phyloP scores from a whole-genome alignment of 169 alveolate genomes.

The Blepharisma undulans region DNA sequence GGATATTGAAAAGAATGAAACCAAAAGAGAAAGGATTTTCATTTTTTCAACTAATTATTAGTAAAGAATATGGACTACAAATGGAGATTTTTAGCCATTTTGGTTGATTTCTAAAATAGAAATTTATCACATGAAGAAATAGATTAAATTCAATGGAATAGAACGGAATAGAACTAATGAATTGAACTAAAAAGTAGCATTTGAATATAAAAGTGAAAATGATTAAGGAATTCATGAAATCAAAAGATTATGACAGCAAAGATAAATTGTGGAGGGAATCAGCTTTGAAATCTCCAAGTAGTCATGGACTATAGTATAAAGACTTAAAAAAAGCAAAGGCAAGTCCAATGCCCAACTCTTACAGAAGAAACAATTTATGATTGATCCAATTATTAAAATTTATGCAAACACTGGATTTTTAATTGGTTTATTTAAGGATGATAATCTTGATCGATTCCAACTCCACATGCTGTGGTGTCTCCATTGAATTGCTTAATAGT shows the following conservation, averaged over 20 bases:
- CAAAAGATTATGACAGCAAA: too few relatives aligned
- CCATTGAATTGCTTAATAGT: constrained; percentile 63
- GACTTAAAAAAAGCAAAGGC: constrained; percentile 48
- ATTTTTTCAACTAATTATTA: not conserved
- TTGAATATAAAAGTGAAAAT: too few relatives aligned
- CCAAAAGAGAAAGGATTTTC: not conserved
- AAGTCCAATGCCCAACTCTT: not conserved
- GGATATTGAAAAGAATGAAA: not conserved
- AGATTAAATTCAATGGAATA: too few relatives aligned
- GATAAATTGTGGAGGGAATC: too few relatives aligned
- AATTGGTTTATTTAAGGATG: not conserved
- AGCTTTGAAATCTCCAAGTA: too few relatives aligned
- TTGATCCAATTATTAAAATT: not conserved
- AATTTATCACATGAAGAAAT: too few relatives aligned
- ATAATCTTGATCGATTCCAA: constrained; percentile 55
- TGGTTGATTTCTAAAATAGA: too few relatives aligned
- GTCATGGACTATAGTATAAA: constrained; percentile 37
- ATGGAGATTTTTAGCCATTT: too few relatives aligned
- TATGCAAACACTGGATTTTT: not conserved
- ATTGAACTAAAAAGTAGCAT: too few relatives aligned
- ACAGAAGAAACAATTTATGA: not conserved
- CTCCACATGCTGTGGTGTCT: constrained; percentile 58
- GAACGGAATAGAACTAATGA: too few relatives aligned
- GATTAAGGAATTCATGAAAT: too few relatives aligned
- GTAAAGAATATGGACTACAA: not conserved